Conservation (phyloP, 306 rosid species). For the Calophaca sinica region DNA sequence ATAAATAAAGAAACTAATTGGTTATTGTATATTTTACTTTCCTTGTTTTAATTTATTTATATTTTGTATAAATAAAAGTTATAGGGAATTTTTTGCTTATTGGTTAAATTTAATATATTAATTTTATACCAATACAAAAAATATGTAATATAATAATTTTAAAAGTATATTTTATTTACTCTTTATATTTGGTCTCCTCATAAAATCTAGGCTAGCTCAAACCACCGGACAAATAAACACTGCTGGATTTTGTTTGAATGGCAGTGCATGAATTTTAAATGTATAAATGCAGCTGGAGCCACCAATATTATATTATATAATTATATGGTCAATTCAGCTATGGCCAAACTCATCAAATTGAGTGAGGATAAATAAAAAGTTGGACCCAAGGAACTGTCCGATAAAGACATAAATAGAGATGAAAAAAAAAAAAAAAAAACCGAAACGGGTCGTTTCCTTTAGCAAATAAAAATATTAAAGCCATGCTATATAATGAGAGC, state of each 20-base stretch:
- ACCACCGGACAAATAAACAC: conserved; percentile 7
- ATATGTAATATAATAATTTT: too few species aligned
- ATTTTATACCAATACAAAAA: too few species aligned
- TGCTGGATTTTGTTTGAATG: conserved; percentile 9
- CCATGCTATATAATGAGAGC: background rate
- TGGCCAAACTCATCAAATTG: conserved; percentile 8
- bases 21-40: too few species aligned
- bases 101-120: too few species aligned
- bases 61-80: too few species aligned
- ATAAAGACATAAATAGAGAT: background rate
- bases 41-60: too few species aligned
- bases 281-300: conserved; percentile 37
- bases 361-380: background rate
- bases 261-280: background rate
- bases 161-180: too few species aligned
- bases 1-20: too few species aligned
- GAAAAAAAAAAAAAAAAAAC: background rate
- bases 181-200: too few species aligned
- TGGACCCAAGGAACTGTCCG: background rate
- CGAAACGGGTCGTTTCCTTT: background rate
- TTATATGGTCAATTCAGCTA: conserved; percentile 9
- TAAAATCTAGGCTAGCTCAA: too few species aligned
- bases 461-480: background rate
- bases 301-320: background rate
- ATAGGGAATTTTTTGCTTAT: too few species aligned